Evolutionary conservation across 306 rosid genomes (phyloP).

Genomic region (Aeschynomene evenia): DNA sequence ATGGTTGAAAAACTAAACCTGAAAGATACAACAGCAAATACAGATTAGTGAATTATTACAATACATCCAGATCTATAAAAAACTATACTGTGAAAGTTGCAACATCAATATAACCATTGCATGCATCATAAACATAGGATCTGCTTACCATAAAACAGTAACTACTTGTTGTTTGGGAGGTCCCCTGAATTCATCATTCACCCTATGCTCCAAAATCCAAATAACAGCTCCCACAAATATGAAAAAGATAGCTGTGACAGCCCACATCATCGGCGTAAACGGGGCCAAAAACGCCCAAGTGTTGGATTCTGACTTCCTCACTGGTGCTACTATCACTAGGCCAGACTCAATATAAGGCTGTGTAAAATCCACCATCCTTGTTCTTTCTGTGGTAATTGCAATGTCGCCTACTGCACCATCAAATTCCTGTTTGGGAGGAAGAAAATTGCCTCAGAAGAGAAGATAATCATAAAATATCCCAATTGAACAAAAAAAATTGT

Average conservation of each 20-base stretch:
- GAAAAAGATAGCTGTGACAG: conserved; percentile 68
- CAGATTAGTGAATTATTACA: too few relatives aligned
- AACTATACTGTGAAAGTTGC: conserved; percentile 1
- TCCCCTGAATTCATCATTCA: conserved; percentile 87
- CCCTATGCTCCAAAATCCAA: conserved; percentile 96
- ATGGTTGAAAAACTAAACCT: conserved; percentile 85
- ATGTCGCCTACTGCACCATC: conserved; percentile 93
- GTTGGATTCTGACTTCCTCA: conserved; percentile 48
- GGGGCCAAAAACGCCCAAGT: conserved; percentile 93
- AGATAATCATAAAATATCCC: conserved; percentile 19
- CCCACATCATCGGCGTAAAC: conserved; percentile 75
- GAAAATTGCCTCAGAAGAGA: conserved; percentile 32
- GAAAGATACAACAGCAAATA: conserved; percentile 28
- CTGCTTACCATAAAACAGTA: conserved; percentile 73
- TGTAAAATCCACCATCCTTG: conserved; percentile 87
- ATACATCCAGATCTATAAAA: conserved; percentile 2
- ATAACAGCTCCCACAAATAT: conserved; percentile 74
- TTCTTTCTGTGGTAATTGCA: conserved; percentile 78
- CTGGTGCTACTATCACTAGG: conserved; percentile 81
- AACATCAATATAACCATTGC: neutral
- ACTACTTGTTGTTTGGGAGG: conserved; percentile 79
- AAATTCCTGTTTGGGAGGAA: conserved; percentile 52
- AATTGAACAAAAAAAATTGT: conserved; percentile 10
- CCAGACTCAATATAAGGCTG: conserved; percentile 95
- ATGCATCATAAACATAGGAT: conserved; percentile 15